phyloP scores from a whole-genome alignment of 202 grass and related monocot genomes.

The Elaeis oleifera region DNA sequence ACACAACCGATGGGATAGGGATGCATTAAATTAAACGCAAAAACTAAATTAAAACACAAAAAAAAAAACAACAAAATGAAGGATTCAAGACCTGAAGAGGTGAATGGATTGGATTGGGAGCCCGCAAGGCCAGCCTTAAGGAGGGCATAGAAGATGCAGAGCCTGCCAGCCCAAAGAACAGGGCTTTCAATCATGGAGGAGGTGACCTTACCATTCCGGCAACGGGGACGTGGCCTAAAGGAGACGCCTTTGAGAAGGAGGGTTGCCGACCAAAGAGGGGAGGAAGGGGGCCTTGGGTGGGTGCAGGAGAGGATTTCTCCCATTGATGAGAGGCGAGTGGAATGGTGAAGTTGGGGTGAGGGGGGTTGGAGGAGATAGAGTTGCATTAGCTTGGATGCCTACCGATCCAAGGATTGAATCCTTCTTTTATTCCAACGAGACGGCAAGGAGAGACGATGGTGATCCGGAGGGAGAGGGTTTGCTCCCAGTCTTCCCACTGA shows the following conservation, averaged over 20 bases:
- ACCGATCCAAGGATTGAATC: too few species aligned
- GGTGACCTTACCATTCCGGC: slow-evolving; percentile 12
- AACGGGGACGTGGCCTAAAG: slow-evolving; percentile 8
- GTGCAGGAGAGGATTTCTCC: slow-evolving; percentile 4
- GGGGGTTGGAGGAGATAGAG: slow-evolving; percentile 39
- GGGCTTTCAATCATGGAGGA: slow-evolving; percentile 76
- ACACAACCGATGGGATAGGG: background rate
- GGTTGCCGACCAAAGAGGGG: slow-evolving; percentile 13
- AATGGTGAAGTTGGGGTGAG: slow-evolving; percentile 12
- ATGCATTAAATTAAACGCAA: background rate
- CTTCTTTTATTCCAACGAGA: too few species aligned
- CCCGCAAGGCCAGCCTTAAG: slow-evolving; percentile 71
- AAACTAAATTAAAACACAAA: background rate
- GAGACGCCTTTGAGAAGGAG: slow-evolving; percentile 14
- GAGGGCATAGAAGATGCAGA: slow-evolving; percentile 90
- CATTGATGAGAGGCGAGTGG: slow-evolving; percentile 21
- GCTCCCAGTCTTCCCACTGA: too few species aligned
- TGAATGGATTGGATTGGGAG: slow-evolving; percentile 65
- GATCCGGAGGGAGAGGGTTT: too few species aligned
- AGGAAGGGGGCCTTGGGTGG: slow-evolving; percentile 45
- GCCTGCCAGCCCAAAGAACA: slow-evolving; percentile 65
- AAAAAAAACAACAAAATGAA: background rate
- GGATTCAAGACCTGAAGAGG: slow-evolving; percentile 36
- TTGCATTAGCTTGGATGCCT: slow-evolving; percentile 22
- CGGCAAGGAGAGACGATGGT: too few species aligned